Evolutionary conservation across 1,284 basidiomycete genomes (phyloP).

Genomic region (Moesziomyces sp.): DNA sequence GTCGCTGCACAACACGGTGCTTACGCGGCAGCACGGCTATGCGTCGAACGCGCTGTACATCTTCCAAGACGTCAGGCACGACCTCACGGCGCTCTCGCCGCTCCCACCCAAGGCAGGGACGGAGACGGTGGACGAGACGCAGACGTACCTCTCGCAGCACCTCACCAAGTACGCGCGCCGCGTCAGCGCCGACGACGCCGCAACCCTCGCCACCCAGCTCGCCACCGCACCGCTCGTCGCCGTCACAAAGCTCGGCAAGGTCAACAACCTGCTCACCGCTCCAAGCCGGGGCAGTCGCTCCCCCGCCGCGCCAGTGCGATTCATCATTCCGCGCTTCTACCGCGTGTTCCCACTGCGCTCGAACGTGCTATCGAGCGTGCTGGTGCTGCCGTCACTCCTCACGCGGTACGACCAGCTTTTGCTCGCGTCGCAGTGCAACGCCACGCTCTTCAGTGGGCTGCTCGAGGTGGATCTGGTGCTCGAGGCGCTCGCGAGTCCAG

Average conservation of each 20-base stretch:
- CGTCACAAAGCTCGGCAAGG: slow-evolving; percentile 15
- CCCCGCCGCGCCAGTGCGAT: neutral
- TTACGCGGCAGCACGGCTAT: slow-evolving; percentile 22
- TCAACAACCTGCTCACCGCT: slow-evolving; percentile 11
- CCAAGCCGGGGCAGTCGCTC: neutral
- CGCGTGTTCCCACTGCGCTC: slow-evolving; percentile 16
- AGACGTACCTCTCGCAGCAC: slow-evolving; percentile 20
- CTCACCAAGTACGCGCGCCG: slow-evolving; percentile 14
- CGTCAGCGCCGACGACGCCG: neutral
- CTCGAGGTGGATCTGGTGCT: slow-evolving; percentile 23
- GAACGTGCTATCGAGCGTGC: slow-evolving; percentile 2
- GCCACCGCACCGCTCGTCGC: slow-evolving; percentile 9
- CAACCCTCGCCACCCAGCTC: slow-evolving; percentile 3
- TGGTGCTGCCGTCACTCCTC: slow-evolving; percentile 51
- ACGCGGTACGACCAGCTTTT: slow-evolving; percentile 40
- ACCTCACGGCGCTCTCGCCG: slow-evolving; percentile 10
- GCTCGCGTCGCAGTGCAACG: slow-evolving; percentile 27
- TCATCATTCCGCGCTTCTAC: slow-evolving; percentile 28
- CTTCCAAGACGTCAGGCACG: slow-evolving; percentile 5
- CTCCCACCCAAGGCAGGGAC: neutral
- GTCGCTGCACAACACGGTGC: slow-evolving; percentile 4
- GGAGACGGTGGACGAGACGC: too few species aligned
- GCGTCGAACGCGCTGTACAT: slow-evolving; percentile 13
- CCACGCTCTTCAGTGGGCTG: slow-evolving; percentile 8
- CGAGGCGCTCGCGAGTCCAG: slow-evolving; percentile 38